Evolutionary conservation across 2,329 filamentous ascomycete species (phyloP).

Genomic region (Colletotrichum tropicale): DNA sequence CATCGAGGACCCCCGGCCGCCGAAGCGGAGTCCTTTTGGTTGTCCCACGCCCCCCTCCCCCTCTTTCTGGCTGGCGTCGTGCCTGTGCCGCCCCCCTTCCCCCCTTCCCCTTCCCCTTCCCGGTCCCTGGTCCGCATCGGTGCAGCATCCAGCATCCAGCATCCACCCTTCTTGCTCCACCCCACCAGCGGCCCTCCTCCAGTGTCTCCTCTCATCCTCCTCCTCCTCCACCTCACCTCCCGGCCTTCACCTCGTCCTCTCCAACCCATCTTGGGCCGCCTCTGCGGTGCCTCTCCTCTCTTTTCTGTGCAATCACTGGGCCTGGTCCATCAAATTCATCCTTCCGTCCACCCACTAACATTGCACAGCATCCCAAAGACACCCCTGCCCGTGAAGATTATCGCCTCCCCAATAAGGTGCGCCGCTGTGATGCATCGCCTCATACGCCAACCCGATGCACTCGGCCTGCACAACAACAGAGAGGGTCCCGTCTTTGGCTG

Average conservation of each 20-base stretch:
- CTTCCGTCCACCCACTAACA: neutral
- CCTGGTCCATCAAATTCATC: constrained; percentile 1
- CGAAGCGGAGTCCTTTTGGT: neutral
- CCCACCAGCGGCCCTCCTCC: neutral
- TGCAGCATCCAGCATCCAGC: neutral
- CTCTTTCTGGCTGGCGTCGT: neutral
- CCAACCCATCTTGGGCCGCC: neutral
- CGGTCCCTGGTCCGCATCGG: neutral
- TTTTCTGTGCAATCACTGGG: neutral
- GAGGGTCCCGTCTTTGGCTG: neutral
- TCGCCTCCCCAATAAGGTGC: constrained; percentile 14
- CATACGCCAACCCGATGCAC: neutral
- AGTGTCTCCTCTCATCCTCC: too few relatives aligned
- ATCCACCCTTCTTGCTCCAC: neutral
- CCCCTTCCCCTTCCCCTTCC: neutral
- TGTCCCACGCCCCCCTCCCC: neutral
- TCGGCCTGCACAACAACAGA: neutral
- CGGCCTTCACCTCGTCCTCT: neutral
- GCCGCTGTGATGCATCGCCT: constrained; percentile 10
- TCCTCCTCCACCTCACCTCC: neutral
- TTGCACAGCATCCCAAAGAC: neutral
- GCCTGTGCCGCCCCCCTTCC: neutral
- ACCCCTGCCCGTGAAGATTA: constrained; percentile 2
- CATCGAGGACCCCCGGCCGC: neutral
- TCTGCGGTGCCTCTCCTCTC: neutral